phyloP scores from a whole-genome alignment of 2,329 filamentous ascomycete genomes.

The Botrytis sinoallii region DNA sequence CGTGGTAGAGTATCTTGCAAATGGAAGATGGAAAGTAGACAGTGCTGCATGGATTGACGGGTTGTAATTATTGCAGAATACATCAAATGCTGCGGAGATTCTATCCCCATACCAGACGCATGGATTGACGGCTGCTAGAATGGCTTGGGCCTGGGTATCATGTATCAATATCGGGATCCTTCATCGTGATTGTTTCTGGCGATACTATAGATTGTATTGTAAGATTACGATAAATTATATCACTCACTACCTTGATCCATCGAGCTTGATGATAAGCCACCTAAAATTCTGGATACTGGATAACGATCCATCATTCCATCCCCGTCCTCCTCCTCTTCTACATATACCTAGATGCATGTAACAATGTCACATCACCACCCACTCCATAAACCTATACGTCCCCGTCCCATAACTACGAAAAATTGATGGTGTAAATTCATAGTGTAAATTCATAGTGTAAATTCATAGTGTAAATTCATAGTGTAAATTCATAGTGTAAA shows the following conservation, averaged over 20 bases:
- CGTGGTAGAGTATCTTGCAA: conserved; percentile 49
- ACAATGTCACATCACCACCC: neutral
- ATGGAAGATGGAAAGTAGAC: neutral
- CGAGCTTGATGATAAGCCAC: neutral
- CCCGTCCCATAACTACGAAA: neutral
- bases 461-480: too few species aligned
- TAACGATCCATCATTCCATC: neutral
- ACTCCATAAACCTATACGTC: neutral
- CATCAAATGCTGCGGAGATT: neutral
- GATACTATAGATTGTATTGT: neutral
- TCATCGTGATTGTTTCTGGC: neutral
- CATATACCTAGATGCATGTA: neutral
- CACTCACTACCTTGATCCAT: neutral
- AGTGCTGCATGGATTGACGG: neutral
- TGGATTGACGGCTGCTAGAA: neutral
- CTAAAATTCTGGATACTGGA: neutral
- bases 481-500: too few species aligned
- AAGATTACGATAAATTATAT: neutral
- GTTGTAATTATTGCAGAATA: neutral
- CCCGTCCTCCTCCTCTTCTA: neutral
- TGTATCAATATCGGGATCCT: neutral
- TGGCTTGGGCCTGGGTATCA: neutral
- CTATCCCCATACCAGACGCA: neutral
- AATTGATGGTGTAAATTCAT: neutral
- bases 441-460: too few species aligned